Base-by-base conservation (phyloP, 306 rosid species). In the Malus sylvestris region DNA sequence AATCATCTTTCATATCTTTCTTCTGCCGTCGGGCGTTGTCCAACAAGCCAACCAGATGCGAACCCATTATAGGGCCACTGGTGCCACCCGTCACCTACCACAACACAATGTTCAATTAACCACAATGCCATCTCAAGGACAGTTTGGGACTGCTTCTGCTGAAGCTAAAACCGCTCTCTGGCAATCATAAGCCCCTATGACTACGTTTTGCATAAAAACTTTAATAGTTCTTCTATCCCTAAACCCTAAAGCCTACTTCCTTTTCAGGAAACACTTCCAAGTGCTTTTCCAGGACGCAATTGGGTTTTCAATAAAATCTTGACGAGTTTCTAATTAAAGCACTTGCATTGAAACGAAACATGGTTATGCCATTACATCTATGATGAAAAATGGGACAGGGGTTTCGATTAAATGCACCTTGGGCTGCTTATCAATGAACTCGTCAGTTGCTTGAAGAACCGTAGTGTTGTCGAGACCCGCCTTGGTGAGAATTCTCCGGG, bases 381-480 rank as follows among this genome's bases (percentile, higher is more conserved):
- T 65, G 77, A 27, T 61, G 19, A 74, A 81, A 77, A 13, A 44
- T 59, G 65, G 10, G 35, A 19, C 15, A 25, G 10, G 6, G 67
- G 30, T 2, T 15, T 30, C 5, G 1, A 25, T 19, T 15, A 12
- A 61, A 73, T 81, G 73, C 77, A 89, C 97, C 92, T 89, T 95
- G 14, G 97, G 97, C 65, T 90, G 97, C 73, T 91, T 88, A 77
- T 91, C 84, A 71, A 95, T 95, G 66, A 95, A 95, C 46, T 86
- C 84, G 29, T 90, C 96, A 10, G 90, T 91, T 82, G 99, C 98
- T 78, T 95, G 97, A 74, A 95, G 87, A 87, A 95, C 87, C 13
- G 93, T 82, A 0, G 97, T 85, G 88, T 92, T 92, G 84, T 95
- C 99, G 33, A 92, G 62, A 49, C 97, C 99, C 4, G 97, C 93